Percentiles rank a stretch among this genome's conserved stretches.
phyloP scores from a whole-genome alignment of 2,329 filamentous ascomycete species.

The Helicocarpus griseus region DNA sequence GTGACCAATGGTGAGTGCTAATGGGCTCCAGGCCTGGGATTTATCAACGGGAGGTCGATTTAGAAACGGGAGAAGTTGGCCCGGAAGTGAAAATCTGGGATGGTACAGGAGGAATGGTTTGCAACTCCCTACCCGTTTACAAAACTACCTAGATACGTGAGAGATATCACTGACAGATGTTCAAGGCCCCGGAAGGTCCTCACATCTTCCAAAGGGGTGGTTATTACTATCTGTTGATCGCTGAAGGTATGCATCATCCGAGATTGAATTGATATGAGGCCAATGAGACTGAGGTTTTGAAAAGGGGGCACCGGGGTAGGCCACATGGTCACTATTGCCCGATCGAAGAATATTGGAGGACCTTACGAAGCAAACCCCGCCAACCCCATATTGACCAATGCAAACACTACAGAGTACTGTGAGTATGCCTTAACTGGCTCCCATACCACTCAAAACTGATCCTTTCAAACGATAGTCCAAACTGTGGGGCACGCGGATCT shows the following conservation, averaged over 20 bases:
- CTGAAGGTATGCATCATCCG: slow-evolving; percentile 8
- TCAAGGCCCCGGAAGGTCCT: slow-evolving; percentile 21
- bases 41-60: slow-evolving; percentile 17
- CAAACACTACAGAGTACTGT: slow-evolving; percentile 28
- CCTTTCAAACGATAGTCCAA: slow-evolving; percentile 24
- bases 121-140: too few species aligned
- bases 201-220: slow-evolving; percentile 22
- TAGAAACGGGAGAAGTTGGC: slow-evolving; percentile 16
- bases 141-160: too few species aligned
- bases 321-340: slow-evolving; percentile 22
- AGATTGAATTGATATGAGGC: background rate
- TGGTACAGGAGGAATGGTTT: slow-evolving; percentile 34
- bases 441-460: background rate
- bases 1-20: background rate
- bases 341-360: slow-evolving; percentile 22
- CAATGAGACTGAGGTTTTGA: too few species aligned
- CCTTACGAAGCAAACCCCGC: slow-evolving; percentile 32
- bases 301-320: slow-evolving; percentile 17
- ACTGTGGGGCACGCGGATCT: slow-evolving; percentile 49
- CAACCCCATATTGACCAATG: slow-evolving; percentile 35
- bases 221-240: slow-evolving; percentile 23
- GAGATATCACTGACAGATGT: background rate
- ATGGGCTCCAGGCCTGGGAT: slow-evolving; percentile 10
- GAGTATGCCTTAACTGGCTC: background rate
- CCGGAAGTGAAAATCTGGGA: slow-evolving; percentile 33